Percentiles rank a stretch among this genome's conserved stretches.
phyloP scores from a whole-genome alignment of 1,139 yeast species.

The Diutina scorzettiae region DNA sequence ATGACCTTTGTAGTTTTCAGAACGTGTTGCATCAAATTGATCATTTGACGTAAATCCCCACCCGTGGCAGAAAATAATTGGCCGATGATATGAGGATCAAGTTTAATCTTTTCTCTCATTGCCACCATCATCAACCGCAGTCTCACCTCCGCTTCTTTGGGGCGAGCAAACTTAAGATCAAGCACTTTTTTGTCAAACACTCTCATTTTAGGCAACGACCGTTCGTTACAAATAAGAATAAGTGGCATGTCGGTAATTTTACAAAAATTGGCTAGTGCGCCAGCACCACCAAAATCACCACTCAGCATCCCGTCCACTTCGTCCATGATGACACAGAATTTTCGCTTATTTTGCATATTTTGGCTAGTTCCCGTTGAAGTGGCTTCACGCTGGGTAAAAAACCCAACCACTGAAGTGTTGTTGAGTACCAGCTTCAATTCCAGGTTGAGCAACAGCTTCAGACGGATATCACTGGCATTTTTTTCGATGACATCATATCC shows the following conservation, averaged over 20 bases:
- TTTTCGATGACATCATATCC: slow-evolving; percentile 68
- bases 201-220: slow-evolving; percentile 87
- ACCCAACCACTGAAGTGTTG: slow-evolving; percentile 79
- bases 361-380: slow-evolving; percentile 12
- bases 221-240: slow-evolving; percentile 89
- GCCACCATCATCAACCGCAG: slow-evolving; percentile 89
- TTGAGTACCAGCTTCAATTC: slow-evolving; percentile 61
- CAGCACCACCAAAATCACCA: slow-evolving; percentile 98
- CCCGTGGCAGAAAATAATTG: slow-evolving; percentile 77
- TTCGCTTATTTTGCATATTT: slow-evolving; percentile 23
- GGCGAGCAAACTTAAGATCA: slow-evolving; percentile 81
- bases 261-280: slow-evolving; percentile 84
- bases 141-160: slow-evolving; percentile 69
- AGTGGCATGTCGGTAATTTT: slow-evolving; percentile 79
- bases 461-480: slow-evolving; percentile 83
- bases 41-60: slow-evolving; percentile 90
- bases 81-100: slow-evolving; percentile 73
- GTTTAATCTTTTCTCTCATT: slow-evolving; percentile 63
- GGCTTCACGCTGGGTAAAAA: slow-evolving; percentile 29
- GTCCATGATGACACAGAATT: slow-evolving; percentile 84
- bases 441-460: slow-evolving; percentile 60
- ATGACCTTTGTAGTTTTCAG: slow-evolving; percentile 57
- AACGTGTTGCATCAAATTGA: slow-evolving; percentile 77
- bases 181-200: slow-evolving; percentile 82
- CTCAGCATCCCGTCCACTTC: slow-evolving; percentile 99